phyloP scores from a whole-genome alignment of 2,329 filamentous ascomycete species.

The Cercospora janseana region DNA sequence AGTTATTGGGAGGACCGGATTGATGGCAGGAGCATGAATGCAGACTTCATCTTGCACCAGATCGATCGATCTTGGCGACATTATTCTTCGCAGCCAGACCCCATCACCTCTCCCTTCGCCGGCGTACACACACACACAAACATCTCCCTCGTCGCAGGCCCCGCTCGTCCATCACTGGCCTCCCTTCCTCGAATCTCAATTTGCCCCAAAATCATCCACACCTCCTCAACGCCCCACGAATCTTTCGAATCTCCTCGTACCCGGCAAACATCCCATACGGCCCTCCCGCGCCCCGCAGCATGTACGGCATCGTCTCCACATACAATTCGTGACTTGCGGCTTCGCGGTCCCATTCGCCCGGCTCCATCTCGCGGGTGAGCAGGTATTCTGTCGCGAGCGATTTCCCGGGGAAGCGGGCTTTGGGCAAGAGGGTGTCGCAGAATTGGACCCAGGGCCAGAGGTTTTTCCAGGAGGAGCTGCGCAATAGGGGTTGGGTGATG shows the following conservation, averaged over 20 bases:
- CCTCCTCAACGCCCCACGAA: slow-evolving; percentile 6
- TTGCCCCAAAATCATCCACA: no score
- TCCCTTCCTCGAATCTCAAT: no score
- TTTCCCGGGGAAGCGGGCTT: slow-evolving; percentile 5
- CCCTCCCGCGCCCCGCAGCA: slow-evolving; percentile 15
- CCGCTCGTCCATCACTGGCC: no score
- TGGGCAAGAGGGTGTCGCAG: slow-evolving; percentile 15
- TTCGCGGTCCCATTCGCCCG: slow-evolving; percentile 10
- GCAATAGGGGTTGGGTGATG: slow-evolving; percentile 20
- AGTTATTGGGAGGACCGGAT: no score
- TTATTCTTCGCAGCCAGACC: no score
- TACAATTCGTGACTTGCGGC: slow-evolving; percentile 22
- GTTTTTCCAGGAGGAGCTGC: slow-evolving; percentile 17
- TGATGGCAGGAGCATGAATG: no score
- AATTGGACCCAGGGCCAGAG: slow-evolving; percentile 23
- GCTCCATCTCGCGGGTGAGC: slow-evolving; percentile 1
- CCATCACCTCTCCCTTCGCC: no score
- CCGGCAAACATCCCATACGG: slow-evolving; percentile 16
- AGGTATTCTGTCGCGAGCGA: slow-evolving; percentile 12
- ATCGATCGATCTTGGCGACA: no score
- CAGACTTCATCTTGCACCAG: no score
- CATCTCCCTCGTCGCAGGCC: no score
- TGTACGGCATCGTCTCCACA: slow-evolving; percentile 21
- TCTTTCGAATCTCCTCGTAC: slow-evolving; percentile 17
- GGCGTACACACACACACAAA: no score